phyloP scores from a whole-genome alignment of 2,329 filamentous ascomycete species.

The Penicillium palitans region DNA sequence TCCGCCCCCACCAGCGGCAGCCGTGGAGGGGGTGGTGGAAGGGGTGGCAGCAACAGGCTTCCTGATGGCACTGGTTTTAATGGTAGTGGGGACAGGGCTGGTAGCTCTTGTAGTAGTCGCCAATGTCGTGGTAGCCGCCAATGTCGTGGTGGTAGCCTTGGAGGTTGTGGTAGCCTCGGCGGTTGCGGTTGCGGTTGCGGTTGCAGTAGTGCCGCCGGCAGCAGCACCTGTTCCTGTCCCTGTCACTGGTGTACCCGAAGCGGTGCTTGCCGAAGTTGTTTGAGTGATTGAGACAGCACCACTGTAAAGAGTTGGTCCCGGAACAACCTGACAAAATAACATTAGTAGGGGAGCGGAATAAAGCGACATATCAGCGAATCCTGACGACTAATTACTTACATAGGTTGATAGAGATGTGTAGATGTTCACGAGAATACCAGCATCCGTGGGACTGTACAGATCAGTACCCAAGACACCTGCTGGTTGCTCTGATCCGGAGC shows the following conservation, averaged over 20 bases:
- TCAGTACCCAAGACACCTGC: slow-evolving; percentile 51
- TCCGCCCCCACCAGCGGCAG: background rate
- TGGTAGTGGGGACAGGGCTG: background rate
- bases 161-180: background rate
- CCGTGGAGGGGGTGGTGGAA: too few species aligned
- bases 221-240: slow-evolving; percentile 15
- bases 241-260: slow-evolving; percentile 17
- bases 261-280: slow-evolving; percentile 18
- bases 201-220: background rate
- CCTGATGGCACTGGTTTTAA: background rate
- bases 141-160: background rate
- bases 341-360: slow-evolving; percentile 33
- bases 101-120: background rate
- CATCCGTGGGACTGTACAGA: slow-evolving; percentile 56
- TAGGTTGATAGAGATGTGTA: slow-evolving; percentile 50
- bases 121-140: slow-evolving; percentile 3
- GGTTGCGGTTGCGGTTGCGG: background rate
- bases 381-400: slow-evolving; percentile 40
- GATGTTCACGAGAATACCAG: slow-evolving; percentile 60
- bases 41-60: too few species aligned
- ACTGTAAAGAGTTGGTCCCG: slow-evolving; percentile 45
- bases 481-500: slow-evolving; percentile 49
- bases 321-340: slow-evolving; percentile 34
- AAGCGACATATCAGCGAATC: slow-evolving; percentile 19
- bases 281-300: slow-evolving; percentile 23